Percentiles rank a stretch among this genome's conserved stretches.
Evolutionary conservation across 2,329 filamentous ascomycete genomes (phyloP).

Genomic region (Xylaria digitata): DNA sequence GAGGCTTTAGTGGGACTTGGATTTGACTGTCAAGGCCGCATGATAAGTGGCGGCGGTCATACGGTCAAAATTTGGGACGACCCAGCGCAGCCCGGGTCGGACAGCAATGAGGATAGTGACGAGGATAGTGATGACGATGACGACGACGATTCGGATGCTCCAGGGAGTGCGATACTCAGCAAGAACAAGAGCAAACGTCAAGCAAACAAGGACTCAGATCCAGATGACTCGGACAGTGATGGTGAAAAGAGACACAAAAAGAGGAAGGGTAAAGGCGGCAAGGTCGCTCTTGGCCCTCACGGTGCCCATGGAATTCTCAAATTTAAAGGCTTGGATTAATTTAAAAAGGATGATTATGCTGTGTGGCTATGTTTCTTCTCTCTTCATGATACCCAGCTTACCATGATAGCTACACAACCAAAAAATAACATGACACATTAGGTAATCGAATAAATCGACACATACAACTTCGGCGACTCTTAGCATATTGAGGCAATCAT

Average conservation of each 20-base stretch:
- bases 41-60: slow-evolving; percentile 89
- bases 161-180: slow-evolving; percentile 57
- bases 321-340: slow-evolving; percentile 60
- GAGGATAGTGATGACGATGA: slow-evolving; percentile 62
- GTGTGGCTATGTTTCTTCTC: slow-evolving; percentile 25
- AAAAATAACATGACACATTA: slow-evolving; percentile 4
- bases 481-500: background rate
- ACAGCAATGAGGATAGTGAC: slow-evolving; percentile 57
- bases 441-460: background rate
- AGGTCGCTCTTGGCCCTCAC: slow-evolving; percentile 59
- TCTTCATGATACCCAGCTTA: slow-evolving; percentile 43
- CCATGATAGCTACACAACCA: slow-evolving; percentile 16
- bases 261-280: slow-evolving; percentile 54
- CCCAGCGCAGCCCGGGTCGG: slow-evolving; percentile 65
- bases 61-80: slow-evolving; percentile 92
- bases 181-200: slow-evolving; percentile 55
- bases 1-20: slow-evolving; percentile 85
- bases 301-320: slow-evolving; percentile 64
- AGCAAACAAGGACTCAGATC: slow-evolving; percentile 55
- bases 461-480: too few relatives aligned
- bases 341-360: background rate
- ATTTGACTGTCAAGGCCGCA: slow-evolving; percentile 85
- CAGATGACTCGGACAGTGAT: slow-evolving; percentile 58
- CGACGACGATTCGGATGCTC: slow-evolving; percentile 56
- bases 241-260: slow-evolving; percentile 59